phyloP scores from a whole-genome alignment of 2,329 filamentous ascomycete genomes.

The Cercospora zeae-maydis region DNA sequence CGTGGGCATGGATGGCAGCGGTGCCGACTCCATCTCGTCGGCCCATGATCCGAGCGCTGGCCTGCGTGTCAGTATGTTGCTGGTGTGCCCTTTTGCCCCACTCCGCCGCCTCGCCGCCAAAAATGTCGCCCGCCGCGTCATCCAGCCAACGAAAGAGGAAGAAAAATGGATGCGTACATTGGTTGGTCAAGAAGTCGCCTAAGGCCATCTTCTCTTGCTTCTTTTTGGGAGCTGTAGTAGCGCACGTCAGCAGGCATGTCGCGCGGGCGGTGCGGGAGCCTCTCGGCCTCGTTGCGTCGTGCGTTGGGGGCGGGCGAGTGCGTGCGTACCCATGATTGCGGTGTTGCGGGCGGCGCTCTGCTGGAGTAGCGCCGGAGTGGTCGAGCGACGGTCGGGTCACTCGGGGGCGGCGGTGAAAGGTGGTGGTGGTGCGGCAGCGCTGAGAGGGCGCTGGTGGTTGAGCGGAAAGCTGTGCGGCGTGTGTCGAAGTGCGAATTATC shows the following conservation, averaged over 20 bases:
- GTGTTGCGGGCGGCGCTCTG: slow-evolving; percentile 29
- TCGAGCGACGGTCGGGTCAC: slow-evolving; percentile 5
- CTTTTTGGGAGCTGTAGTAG: slow-evolving; percentile 62
- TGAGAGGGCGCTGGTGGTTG: slow-evolving; percentile 10
- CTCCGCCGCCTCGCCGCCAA: neutral
- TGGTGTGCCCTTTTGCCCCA: neutral
- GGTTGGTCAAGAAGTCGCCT: slow-evolving; percentile 89
- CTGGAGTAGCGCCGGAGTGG: slow-evolving; percentile 12
- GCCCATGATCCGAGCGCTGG: slow-evolving; percentile 87
- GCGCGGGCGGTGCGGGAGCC: neutral
- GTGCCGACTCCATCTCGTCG: slow-evolving; percentile 79
- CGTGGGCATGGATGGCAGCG: slow-evolving; percentile 32
- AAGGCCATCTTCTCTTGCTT: slow-evolving; percentile 96
- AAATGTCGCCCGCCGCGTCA: neutral
- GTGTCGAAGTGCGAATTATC: slow-evolving; percentile 1
- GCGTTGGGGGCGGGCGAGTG: neutral
- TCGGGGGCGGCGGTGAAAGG: slow-evolving; percentile 2
- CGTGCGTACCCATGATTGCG: slow-evolving; percentile 59
- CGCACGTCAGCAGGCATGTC: slow-evolving; percentile 24
- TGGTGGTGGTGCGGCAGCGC: slow-evolving; percentile 13
- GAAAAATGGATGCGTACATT: slow-evolving; percentile 56
- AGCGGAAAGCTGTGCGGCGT: slow-evolving; percentile 1
- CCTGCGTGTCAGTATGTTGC: slow-evolving; percentile 28
- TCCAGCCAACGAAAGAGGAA: neutral
- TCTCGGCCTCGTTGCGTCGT: neutral